phyloP scores from a whole-genome alignment of 306 rosid species.

The Acacia confusa region DNA sequence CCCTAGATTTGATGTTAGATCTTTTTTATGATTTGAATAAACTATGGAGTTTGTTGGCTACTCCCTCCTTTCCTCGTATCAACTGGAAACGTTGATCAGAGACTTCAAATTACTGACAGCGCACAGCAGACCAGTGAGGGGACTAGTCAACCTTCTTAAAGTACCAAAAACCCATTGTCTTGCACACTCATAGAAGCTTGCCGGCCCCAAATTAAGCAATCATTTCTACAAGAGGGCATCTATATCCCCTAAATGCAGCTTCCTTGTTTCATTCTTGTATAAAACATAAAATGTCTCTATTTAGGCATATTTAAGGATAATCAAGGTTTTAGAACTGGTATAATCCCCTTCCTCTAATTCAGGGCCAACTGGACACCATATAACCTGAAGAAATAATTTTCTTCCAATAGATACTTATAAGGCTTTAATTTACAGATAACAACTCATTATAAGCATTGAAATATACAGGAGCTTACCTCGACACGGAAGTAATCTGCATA shows the following conservation, averaged over 20 bases:
- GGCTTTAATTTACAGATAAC: conserved; percentile 21
- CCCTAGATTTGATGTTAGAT: not conserved
- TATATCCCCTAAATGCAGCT: not conserved
- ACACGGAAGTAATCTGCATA: conserved; percentile 87
- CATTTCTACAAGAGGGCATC: not conserved
- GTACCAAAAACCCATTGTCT: not conserved
- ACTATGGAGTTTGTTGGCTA: not conserved
- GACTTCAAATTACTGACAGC: not conserved
- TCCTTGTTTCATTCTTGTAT: not conserved
- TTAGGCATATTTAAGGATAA: not conserved
- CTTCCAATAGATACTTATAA: not conserved
- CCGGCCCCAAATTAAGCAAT: not conserved
- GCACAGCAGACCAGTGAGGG: not conserved
- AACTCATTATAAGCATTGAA: conserved; percentile 3
- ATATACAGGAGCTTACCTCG: conserved; percentile 61
- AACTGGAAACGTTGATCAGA: not conserved
- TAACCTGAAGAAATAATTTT: conserved; percentile 5
- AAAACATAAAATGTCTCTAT: not conserved
- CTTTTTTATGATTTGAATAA: too few species aligned
- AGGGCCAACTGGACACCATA: not conserved
- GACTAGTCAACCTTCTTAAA: not conserved
- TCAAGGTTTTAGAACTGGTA: conserved; percentile 3
- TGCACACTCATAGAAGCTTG: not conserved
- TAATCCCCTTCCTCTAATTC: not conserved
- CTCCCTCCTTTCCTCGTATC: not conserved